Percentiles rank a stretch among this genome's conserved stretches.
Conservation (phyloP, 805 yeast species). For the Wickerhamiella musiphila region DNA sequence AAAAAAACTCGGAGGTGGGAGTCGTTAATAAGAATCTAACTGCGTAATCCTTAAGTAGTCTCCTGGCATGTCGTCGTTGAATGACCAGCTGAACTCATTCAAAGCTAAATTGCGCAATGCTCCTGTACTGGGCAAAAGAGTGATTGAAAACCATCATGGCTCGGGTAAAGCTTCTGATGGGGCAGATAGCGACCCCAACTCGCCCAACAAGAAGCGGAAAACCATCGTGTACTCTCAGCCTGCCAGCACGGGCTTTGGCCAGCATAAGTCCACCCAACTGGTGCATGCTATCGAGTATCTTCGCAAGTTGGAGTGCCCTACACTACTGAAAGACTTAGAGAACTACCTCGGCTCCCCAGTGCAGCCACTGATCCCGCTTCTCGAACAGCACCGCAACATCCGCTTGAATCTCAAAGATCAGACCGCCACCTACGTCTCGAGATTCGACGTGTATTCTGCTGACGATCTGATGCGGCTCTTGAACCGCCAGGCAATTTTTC, state of each 20-base stretch:
- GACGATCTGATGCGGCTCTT: conserved; percentile 61
- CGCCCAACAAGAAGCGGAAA: conserved; percentile 13
- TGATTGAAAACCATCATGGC: conserved; percentile 12
- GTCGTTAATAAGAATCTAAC: neutral
- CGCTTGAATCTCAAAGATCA: conserved; percentile 41
- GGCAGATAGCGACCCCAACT: conserved; percentile 10
- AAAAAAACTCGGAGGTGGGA: neutral
- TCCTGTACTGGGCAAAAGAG: conserved; percentile 28
- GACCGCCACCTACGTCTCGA: conserved; percentile 72
- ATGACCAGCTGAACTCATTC: conserved; percentile 49
- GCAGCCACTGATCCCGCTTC: conserved; percentile 48
- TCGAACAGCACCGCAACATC: conserved; percentile 63
- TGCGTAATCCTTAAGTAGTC: neutral
- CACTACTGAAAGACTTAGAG: conserved; percentile 45
- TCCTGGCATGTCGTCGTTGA: conserved; percentile 23
- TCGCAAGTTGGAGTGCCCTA: conserved; percentile 50
- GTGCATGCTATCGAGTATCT: conserved; percentile 84
- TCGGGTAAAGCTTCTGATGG: conserved; percentile 4
- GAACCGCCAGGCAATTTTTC: conserved; percentile 68
- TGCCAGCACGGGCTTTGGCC: conserved; percentile 25
- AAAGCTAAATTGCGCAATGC: conserved; percentile 42
- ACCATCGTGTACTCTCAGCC: conserved; percentile 20
- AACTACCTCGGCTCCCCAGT: conserved; percentile 46
- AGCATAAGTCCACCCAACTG: conserved; percentile 67
- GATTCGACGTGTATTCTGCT: conserved; percentile 70